Evolutionary conservation across 305 asterid genomes (phyloP).

Genomic region (Fraxinus albicans): DNA sequence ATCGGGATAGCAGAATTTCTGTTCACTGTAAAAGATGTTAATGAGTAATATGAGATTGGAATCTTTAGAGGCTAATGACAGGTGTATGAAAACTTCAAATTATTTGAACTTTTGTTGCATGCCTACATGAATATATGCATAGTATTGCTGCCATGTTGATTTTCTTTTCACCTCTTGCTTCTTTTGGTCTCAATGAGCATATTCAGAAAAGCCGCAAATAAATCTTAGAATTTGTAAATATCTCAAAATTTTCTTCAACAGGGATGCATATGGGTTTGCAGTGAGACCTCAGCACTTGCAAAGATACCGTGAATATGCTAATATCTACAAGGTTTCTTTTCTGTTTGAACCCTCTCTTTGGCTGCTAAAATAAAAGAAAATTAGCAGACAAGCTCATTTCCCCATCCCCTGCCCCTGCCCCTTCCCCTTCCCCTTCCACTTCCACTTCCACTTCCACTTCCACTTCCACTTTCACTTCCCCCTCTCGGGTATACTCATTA

Average conservation of each 20-base stretch:
- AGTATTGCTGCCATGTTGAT: not conserved
- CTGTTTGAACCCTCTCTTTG: slow-evolving; percentile 12
- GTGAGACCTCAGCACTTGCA: slow-evolving; percentile 95
- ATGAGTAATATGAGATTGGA: slow-evolving; percentile 7
- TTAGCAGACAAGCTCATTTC: not conserved
- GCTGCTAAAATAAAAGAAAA: not conserved
- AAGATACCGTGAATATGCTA: slow-evolving; percentile 84
- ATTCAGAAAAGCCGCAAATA: not conserved
- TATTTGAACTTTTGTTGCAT: not conserved
- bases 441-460: not conserved
- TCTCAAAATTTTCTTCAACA: slow-evolving; percentile 34
- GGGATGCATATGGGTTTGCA: slow-evolving; percentile 95
- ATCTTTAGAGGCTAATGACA: slow-evolving; percentile 18
- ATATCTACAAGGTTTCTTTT: slow-evolving; percentile 73
- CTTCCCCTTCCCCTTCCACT: not conserved
- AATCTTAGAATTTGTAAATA: not conserved
- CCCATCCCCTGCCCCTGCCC: not conserved
- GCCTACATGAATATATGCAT: not conserved
- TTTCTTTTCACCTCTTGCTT: slow-evolving; percentile 13
- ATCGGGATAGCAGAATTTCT: not conserved
- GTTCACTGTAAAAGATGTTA: slow-evolving; percentile 13
- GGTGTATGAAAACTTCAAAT: slow-evolving; percentile 7
- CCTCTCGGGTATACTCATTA: not conserved
- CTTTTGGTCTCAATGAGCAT: slow-evolving; percentile 1
- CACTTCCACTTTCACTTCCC: not conserved